Conservation (phyloP, 2,329 filamentous ascomycete genomes). For the Fusarium luffae region DNA sequence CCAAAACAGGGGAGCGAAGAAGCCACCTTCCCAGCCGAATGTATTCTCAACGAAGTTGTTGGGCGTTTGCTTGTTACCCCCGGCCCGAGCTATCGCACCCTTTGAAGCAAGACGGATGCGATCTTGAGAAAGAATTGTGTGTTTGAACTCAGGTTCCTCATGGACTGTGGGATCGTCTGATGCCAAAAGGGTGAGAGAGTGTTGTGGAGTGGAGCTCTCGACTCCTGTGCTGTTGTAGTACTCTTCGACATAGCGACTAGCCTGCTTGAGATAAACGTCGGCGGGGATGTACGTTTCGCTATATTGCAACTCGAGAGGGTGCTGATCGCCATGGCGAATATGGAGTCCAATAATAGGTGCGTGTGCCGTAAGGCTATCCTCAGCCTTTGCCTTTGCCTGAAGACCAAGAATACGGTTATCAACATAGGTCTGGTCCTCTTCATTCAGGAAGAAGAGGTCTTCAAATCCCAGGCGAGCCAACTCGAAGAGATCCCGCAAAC, state of each 20-base stretch:
- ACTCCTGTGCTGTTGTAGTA: constrained; percentile 57
- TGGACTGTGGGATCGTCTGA: constrained; percentile 86
- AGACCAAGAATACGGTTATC: constrained; percentile 67
- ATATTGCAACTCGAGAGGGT: constrained; percentile 82
- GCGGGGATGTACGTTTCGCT: constrained; percentile 81
- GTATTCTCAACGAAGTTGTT: constrained; percentile 78
- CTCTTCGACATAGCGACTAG: constrained; percentile 64
- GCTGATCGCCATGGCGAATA: constrained; percentile 81
- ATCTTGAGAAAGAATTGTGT: constrained; percentile 73
- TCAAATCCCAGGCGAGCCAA: constrained; percentile 78
- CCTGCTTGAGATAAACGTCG: constrained; percentile 72
- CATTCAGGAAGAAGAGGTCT: constrained; percentile 75
- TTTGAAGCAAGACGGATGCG: constrained; percentile 81
- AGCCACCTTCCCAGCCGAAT: constrained; percentile 89
- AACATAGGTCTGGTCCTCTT: constrained; percentile 74
- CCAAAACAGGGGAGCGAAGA: constrained; percentile 85
- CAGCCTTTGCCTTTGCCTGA: constrained; percentile 56
- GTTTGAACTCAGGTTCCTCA: constrained; percentile 69
- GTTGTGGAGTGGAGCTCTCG: constrained; percentile 51
- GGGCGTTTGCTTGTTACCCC: constrained; percentile 61
- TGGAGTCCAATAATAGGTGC: constrained; percentile 73
- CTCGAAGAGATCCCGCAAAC: constrained; percentile 68
- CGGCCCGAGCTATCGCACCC: constrained; percentile 55
- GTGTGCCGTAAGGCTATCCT: constrained; percentile 52
- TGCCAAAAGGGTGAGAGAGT: constrained; percentile 71